A percentile compares a stretch with the other conserved stretches of the same genome.
Conservation (phyloP, 345 rosid species). For the Brassica nigra region DNA sequence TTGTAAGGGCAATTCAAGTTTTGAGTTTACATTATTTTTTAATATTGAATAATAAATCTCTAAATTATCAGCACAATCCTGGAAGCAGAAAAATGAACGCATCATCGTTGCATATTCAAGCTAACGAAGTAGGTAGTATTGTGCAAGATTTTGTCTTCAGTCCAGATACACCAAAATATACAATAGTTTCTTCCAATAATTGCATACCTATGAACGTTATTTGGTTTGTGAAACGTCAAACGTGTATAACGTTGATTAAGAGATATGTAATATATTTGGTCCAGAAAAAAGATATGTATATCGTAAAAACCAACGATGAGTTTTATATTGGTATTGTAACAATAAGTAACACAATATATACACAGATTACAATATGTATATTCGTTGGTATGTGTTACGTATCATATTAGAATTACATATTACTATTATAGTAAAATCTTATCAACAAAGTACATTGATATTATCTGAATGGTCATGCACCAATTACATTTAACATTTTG, state of each 20-base stretch:
- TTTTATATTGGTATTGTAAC: neutral
- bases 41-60: neutral
- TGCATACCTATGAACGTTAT: neutral
- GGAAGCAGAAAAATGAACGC: neutral
- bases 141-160: neutral
- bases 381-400: neutral
- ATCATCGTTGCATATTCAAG: conserved; percentile 4
- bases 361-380: neutral
- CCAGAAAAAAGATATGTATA: no score
- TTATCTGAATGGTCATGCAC: no score
- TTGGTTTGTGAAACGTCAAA: neutral
- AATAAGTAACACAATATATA: neutral
- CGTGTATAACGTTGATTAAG: neutral
- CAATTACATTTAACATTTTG: neutral
- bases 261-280: neutral
- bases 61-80: conserved; percentile 4
- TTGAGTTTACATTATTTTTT: conserved; percentile 1
- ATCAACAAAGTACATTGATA: neutral
- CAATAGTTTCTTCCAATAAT: neutral
- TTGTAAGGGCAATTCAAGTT: conserved; percentile 35
- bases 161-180: neutral
- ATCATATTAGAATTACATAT: neutral
- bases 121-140: neutral
- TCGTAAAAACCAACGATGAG: neutral
- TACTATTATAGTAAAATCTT: neutral